A percentile compares a stretch with the other conserved stretches of the same genome.
phyloP scores from a whole-genome alignment of 2,329 filamentous ascomycete species.

The Sclerotinia spermophila region DNA sequence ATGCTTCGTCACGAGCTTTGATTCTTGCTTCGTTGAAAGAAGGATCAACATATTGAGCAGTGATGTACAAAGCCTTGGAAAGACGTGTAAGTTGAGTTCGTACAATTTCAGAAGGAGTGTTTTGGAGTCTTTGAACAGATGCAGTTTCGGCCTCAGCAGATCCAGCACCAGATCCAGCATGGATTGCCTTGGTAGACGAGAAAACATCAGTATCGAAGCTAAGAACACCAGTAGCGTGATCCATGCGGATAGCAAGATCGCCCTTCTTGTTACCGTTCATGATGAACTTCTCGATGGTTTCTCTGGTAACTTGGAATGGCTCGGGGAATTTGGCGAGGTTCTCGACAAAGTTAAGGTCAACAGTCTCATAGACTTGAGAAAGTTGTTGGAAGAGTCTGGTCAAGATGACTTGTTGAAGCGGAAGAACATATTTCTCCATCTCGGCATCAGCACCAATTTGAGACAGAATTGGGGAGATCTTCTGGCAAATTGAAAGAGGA shows the following conservation, averaged over 20 bases:
- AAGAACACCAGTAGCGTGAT: slow-evolving; percentile 90
- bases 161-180: slow-evolving; percentile 77
- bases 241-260: slow-evolving; percentile 90
- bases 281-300: slow-evolving; percentile 99
- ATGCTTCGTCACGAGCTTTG: slow-evolving; percentile 73
- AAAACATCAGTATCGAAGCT: slow-evolving; percentile 99
- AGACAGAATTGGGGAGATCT: slow-evolving; percentile 92
- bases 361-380: slow-evolving; percentile 97
- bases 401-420: slow-evolving; percentile 96
- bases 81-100: slow-evolving; percentile 90
- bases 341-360: slow-evolving; percentile 90
- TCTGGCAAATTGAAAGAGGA: slow-evolving; percentile 96
- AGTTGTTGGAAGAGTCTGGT: slow-evolving; percentile 98
- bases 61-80: slow-evolving; percentile 85
- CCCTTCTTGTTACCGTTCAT: slow-evolving; percentile 99
- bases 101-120: slow-evolving; percentile 95
- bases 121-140: slow-evolving; percentile 91
- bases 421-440: slow-evolving; percentile 95
- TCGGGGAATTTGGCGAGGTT: slow-evolving; percentile 93
- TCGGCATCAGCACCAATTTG: slow-evolving; percentile 92
- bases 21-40: slow-evolving; percentile 78
- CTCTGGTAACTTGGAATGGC: slow-evolving; percentile 85
- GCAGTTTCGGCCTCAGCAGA: slow-evolving; percentile 82
- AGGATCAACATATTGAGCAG: slow-evolving; percentile 93
- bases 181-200: slow-evolving; percentile 89